These are phyloP conservation scores for Ceratobasidium sp. DNA, from an alignment of 1,284 basidiomycete genomes.

Conservation along the genomic window DNA sequence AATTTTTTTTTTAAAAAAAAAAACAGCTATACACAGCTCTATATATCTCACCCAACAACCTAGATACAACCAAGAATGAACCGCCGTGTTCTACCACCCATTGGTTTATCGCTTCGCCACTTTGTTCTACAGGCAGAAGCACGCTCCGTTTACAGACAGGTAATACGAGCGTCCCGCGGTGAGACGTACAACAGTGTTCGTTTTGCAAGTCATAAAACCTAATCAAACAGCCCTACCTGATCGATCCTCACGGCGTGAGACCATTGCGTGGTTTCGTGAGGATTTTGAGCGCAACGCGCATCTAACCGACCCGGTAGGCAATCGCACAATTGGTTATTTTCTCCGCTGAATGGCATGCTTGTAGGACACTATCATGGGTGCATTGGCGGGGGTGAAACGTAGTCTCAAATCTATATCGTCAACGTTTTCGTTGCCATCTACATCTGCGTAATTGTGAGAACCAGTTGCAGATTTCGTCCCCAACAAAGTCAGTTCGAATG, in stretches of 20 bases:
- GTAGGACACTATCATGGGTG: background rate
- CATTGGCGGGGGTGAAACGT: slow-evolving; percentile 8
- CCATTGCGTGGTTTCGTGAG: slow-evolving; percentile 23
- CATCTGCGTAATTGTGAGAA: background rate
- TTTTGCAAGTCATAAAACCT: background rate
- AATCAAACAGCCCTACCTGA: slow-evolving; percentile 8
- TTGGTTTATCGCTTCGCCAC: slow-evolving; percentile 8
- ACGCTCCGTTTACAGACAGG: slow-evolving; percentile 24
- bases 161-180: slow-evolving; percentile 27
- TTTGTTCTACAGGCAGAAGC: slow-evolving; percentile 30
- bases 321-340: background rate
- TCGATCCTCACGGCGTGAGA: slow-evolving; percentile 5
- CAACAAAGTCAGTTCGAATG: background rate
- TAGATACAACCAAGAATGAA: background rate
- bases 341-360: background rate
- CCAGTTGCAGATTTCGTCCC: background rate
- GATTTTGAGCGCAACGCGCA: slow-evolving; percentile 16
- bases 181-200: background rate
- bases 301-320: background rate
- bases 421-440: slow-evolving; percentile 21
- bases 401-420: slow-evolving; percentile 13
- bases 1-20: too few relatives aligned
- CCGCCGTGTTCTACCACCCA: background rate
- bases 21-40: too few relatives aligned
- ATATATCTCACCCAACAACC: background rate